Evolutionary conservation across 805 yeast genomes (phyloP).

Genomic region (Yarrowia porcina): DNA sequence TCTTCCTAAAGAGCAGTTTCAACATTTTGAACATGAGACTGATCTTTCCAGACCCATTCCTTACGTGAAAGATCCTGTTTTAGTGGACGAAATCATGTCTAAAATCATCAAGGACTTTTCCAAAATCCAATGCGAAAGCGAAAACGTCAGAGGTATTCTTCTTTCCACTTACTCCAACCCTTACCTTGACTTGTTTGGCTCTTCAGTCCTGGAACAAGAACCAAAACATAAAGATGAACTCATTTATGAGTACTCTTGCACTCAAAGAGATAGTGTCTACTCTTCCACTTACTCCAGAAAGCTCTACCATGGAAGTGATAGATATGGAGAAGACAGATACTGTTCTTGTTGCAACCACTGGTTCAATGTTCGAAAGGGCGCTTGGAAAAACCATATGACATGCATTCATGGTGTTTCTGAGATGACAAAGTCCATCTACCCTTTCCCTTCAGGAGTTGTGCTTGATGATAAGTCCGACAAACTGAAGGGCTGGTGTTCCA

Average conservation of each 20-base stretch:
- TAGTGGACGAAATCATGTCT: neutral
- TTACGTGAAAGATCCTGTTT: neutral
- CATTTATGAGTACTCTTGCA: neutral
- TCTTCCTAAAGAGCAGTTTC: neutral
- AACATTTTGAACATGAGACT: neutral
- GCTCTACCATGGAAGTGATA: neutral
- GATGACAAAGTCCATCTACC: neutral
- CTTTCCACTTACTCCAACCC: neutral
- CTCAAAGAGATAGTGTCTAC: neutral
- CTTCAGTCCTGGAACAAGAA: neutral
- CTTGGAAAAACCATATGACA: slow-evolving; percentile 15
- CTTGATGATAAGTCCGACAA: neutral
- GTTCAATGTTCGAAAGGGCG: neutral
- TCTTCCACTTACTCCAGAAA: slow-evolving; percentile 2
- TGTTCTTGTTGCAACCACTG: slow-evolving; percentile 4
- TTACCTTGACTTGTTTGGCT: neutral
- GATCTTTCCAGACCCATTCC: neutral
- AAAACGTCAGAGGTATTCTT: neutral
- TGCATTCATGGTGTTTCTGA: slow-evolving; percentile 2
- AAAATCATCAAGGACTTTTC: neutral
- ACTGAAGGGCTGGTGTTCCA: slow-evolving; percentile 16
- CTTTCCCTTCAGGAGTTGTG: slow-evolving; percentile 9
- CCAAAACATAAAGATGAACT: neutral
- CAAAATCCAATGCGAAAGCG: slow-evolving; percentile 2
- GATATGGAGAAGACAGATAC: slow-evolving; percentile 15